phyloP scores from a whole-genome alignment of 2,329 filamentous ascomycete genomes.

The Stylonectria norvegica region DNA sequence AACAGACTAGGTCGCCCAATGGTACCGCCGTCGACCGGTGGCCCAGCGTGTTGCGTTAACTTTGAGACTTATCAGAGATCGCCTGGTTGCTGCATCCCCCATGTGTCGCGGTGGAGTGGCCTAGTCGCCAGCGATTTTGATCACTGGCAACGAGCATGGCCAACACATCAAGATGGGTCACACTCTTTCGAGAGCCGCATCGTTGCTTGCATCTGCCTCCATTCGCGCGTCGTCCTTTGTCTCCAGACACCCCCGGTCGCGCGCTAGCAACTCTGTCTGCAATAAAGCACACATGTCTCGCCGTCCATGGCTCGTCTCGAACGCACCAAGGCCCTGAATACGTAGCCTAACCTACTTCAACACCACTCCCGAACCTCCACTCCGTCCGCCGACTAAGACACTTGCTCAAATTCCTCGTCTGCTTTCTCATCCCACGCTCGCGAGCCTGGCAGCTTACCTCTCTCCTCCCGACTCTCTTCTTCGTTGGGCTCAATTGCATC shows the following conservation, averaged over 20 bases:
- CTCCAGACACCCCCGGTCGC: slow-evolving; percentile 48
- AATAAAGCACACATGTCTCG: slow-evolving; percentile 61
- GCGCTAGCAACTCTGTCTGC: slow-evolving; percentile 51
- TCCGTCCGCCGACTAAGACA: slow-evolving; percentile 12
- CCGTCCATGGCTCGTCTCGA: slow-evolving; percentile 48
- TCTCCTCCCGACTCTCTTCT: too few species aligned
- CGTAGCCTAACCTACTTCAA: slow-evolving; percentile 45
- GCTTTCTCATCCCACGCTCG: slow-evolving; percentile 7
- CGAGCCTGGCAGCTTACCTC: neutral
- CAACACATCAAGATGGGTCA: slow-evolving; percentile 85
- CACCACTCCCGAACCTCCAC: slow-evolving; percentile 27
- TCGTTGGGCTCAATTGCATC: too few species aligned
- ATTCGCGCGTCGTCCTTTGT: slow-evolving; percentile 36
- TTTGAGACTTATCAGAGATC: slow-evolving; percentile 42
- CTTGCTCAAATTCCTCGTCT: slow-evolving; percentile 11
- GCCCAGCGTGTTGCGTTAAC: slow-evolving; percentile 30
- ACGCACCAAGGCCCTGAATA: slow-evolving; percentile 47
- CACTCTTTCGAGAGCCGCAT: slow-evolving; percentile 65
- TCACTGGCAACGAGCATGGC: slow-evolving; percentile 80
- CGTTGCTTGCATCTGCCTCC: slow-evolving; percentile 54
- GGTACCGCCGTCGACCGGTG: slow-evolving; percentile 20
- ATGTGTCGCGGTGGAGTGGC: slow-evolving; percentile 55
- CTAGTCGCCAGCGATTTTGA: slow-evolving; percentile 60
- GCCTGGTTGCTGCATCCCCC: slow-evolving; percentile 43
- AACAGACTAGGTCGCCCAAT: slow-evolving; percentile 24